Base-by-base conservation (phyloP, 805 yeast genomes). In the Zygoascus flipseniorum region DNA sequence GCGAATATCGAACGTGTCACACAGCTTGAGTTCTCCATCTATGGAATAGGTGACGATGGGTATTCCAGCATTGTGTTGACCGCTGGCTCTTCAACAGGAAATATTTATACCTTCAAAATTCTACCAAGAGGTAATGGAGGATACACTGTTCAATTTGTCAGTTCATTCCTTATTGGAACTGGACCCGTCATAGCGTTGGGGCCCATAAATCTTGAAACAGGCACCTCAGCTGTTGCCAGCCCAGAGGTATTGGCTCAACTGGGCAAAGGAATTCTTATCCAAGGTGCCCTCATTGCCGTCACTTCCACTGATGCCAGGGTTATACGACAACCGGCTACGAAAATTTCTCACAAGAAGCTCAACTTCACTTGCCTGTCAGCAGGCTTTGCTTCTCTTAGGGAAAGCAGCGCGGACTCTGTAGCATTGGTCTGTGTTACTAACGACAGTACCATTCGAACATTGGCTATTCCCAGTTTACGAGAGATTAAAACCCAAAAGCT, bases 71-170 rank as follows among this genome's bases (percentile, higher is more conserved):
- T 90, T 39, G 61, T 86, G 26, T 67, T 90, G 69, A 69, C 79
- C 23, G 85, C 83, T 11, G 98, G 98, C 23, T 85, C 96, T 0
- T 78, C 80, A 53, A 70, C 71, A 14, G 97, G 97, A 16, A 85
- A 86, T 53, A 63, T 89, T 11, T 56, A 83, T 28, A 75, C 81
- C 0, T 87, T 77, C 68, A 81, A 82, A 61, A 68, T 90, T 1
- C 64, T 82, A 3, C 95, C 95, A 1, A 76, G 75, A 44, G 70
- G 76, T 0, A 68, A 75, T 46, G 93, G 92, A 0, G 72, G 81
- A 49, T 89, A 82, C 63, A 70, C 72, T 31, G 85, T 81, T 0
- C 76, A 75, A 26, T 76, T 76, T 54, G 72, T 78, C 8, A 83
- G 74, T 42, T 65, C 70, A 0, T 68, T 77, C 5, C 76, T 75